These are phyloP conservation scores for Naganishia albida DNA, from an alignment of 1,284 basidiomycete genomes.

Conservation along the genomic window DNA sequence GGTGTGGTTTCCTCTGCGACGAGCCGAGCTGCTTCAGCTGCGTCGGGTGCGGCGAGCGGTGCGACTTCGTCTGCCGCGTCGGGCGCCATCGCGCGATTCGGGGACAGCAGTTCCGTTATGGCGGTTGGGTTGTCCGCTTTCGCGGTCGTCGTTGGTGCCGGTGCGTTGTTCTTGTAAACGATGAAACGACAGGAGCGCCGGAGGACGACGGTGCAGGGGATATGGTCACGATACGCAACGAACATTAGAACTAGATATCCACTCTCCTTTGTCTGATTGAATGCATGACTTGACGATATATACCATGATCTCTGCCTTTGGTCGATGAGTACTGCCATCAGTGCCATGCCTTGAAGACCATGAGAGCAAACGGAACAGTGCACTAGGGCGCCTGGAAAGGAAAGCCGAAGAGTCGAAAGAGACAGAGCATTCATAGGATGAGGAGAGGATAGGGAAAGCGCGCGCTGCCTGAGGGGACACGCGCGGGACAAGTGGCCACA, in stretches of 20 bases:
- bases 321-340: no score
- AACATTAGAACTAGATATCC: conserved; percentile 4
- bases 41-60: conserved; percentile 33
- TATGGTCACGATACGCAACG: conserved; percentile 4
- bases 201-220: not conserved
- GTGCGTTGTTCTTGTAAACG: conserved; percentile 46
- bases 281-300: conserved; percentile 7
- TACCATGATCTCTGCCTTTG: not conserved
- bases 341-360: no score
- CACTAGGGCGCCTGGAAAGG: no score
- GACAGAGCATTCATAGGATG: not conserved
- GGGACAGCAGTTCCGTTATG: conserved; percentile 3
- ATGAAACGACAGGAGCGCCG: not conserved
- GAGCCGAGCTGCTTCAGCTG: conserved; percentile 24
- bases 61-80: conserved; percentile 32
- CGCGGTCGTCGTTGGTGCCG: conserved; percentile 44
- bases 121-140: conserved; percentile 33
- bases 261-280: conserved; percentile 14
- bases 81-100: conserved; percentile 30
- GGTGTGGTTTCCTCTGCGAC: conserved; percentile 33
- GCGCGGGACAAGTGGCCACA: not conserved
- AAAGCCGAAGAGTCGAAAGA: no score
- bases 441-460: not conserved
- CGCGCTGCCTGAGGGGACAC: conserved; percentile 1
- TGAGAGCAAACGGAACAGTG: no score